Evolutionary conservation across 2,329 filamentous ascomycete genomes (phyloP).

Genomic region (Aspergillaceae sp.): DNA sequence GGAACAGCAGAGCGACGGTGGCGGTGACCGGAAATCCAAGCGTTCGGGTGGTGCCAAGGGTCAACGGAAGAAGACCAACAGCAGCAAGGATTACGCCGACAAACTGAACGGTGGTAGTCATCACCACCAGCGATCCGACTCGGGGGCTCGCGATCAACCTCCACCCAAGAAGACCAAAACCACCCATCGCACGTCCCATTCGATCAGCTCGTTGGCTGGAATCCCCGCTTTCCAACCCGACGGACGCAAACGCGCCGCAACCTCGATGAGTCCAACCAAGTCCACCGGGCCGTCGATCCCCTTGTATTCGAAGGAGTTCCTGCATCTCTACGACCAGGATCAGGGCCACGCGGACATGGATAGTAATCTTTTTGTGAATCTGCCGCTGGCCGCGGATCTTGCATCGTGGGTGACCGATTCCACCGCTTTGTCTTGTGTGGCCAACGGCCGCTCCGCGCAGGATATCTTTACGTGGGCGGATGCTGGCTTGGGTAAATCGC

Average conservation of each 20-base stretch:
- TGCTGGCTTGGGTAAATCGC: conserved; percentile 46
- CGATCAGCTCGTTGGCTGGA: conserved; percentile 59
- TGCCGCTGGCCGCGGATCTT: conserved; percentile 65
- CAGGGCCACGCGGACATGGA: conserved; percentile 50
- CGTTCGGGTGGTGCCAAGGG: conserved; percentile 62
- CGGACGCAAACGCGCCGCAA: conserved; percentile 53
- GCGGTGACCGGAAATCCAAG: conserved; percentile 63
- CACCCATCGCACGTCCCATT: conserved; percentile 70
- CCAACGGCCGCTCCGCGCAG: conserved; percentile 51
- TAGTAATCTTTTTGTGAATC: conserved; percentile 69
- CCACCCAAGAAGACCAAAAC: conserved; percentile 71
- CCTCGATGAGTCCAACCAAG: conserved; percentile 65
- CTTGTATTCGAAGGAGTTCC: conserved; percentile 67
- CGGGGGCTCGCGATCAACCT: conserved; percentile 41
- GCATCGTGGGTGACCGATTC: conserved; percentile 71
- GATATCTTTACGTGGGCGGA: conserved; percentile 64
- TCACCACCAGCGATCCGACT: conserved; percentile 50
- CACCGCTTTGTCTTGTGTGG: conserved; percentile 58
- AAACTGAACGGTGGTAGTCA: conserved; percentile 38
- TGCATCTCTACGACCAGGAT: conserved; percentile 62
- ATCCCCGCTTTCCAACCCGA: conserved; percentile 58
- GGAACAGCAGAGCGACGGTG: conserved; percentile 42
- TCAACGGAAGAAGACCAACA: conserved; percentile 73
- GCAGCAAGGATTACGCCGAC: conserved; percentile 51
- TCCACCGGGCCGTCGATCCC: conserved; percentile 51